A percentile compares a stretch with the other conserved stretches of the same genome.
phyloP scores from a whole-genome alignment of 495 filamentous ascomycete genomes.

The Aspergillus olivimuriae region DNA sequence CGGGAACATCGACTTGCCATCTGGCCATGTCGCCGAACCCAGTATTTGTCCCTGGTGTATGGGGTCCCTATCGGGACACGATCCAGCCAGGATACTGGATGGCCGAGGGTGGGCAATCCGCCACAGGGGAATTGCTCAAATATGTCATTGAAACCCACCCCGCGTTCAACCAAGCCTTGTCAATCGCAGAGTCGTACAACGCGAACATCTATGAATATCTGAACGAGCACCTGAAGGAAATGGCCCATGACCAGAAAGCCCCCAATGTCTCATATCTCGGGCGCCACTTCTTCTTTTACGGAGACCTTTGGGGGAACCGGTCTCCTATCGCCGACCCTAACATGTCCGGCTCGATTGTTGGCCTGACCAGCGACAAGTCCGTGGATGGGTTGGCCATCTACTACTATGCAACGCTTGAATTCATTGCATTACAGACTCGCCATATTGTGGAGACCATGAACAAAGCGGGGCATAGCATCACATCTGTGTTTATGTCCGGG shows the following conservation, averaged over 20 bases:
- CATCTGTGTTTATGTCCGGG: slow-evolving; percentile 95
- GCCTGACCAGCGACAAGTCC: slow-evolving; percentile 75
- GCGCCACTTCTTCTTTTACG: slow-evolving; percentile 96
- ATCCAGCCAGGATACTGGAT: slow-evolving; percentile 89
- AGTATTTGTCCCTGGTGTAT: slow-evolving; percentile 89
- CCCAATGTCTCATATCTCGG: slow-evolving; percentile 77
- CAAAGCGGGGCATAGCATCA: slow-evolving; percentile 70
- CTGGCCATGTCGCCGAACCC: slow-evolving; percentile 88
- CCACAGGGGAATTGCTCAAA: slow-evolving; percentile 88
- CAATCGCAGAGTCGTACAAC: slow-evolving; percentile 68
- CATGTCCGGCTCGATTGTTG: slow-evolving; percentile 86
- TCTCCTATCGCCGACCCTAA: slow-evolving; percentile 85
- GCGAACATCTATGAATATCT: slow-evolving; percentile 90
- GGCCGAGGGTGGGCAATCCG: slow-evolving; percentile 93
- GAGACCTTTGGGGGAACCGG: slow-evolving; percentile 95
- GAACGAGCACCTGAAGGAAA: slow-evolving; percentile 76
- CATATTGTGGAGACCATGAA: slow-evolving; percentile 97
- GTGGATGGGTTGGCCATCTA: slow-evolving; percentile 80
- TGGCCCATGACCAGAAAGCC: slow-evolving; percentile 58
- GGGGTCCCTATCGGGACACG: slow-evolving; percentile 94
- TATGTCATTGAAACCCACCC: slow-evolving; percentile 92
- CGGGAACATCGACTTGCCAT: slow-evolving; percentile 95
- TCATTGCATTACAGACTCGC: slow-evolving; percentile 91
- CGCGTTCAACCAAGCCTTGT: slow-evolving; percentile 69
- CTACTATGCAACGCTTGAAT: slow-evolving; percentile 94